Evolutionary conservation across 2,329 filamentous ascomycete species (phyloP).

Genomic region (Pseudogymnoascus sp.): DNA sequence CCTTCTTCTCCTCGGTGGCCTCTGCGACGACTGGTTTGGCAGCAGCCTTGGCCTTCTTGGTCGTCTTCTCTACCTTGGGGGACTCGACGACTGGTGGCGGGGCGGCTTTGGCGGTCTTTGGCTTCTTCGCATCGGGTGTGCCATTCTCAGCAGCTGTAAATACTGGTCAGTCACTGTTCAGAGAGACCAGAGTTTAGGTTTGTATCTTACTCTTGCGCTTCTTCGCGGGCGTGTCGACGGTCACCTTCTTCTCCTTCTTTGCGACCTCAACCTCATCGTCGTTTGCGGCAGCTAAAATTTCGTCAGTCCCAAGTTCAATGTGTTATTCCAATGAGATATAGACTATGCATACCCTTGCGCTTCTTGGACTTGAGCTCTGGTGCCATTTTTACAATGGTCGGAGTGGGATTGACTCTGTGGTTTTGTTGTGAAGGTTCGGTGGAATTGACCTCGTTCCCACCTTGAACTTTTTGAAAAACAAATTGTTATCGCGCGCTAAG

Average conservation of each 20-base stretch:
- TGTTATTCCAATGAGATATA: not conserved
- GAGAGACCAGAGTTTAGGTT: not conserved
- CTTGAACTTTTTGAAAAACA: constrained; percentile 11
- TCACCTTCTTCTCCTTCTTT: constrained; percentile 35
- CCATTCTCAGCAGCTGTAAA: constrained; percentile 26
- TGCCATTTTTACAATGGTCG: constrained; percentile 37
- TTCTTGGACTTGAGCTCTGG: constrained; percentile 47
- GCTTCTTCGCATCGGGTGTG: constrained; percentile 27
- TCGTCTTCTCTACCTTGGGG: constrained; percentile 32
- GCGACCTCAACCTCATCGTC: constrained; percentile 28
- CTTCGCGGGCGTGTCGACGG: constrained; percentile 20
- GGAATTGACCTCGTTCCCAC: constrained; percentile 7
- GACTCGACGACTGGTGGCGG: constrained; percentile 10
- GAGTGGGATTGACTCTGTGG: not conserved
- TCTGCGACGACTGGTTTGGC: constrained; percentile 16
- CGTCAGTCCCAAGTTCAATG: constrained; percentile 13
- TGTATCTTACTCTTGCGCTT: constrained; percentile 28
- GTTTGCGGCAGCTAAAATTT: constrained; percentile 29
- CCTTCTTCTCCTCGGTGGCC: constrained; percentile 20
- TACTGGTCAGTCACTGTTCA: not conserved
- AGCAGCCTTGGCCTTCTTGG: constrained; percentile 27
- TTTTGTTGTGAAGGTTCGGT: constrained; percentile 7
- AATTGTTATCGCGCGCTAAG: constrained; percentile 9
- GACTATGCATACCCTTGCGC: constrained; percentile 39
- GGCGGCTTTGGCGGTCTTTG: constrained; percentile 24